Evolutionary conservation across 331 rosid genomes (phyloP), one percentile per base, ranked within the genome.

Genomic region (Acacia concinna): DNA sequence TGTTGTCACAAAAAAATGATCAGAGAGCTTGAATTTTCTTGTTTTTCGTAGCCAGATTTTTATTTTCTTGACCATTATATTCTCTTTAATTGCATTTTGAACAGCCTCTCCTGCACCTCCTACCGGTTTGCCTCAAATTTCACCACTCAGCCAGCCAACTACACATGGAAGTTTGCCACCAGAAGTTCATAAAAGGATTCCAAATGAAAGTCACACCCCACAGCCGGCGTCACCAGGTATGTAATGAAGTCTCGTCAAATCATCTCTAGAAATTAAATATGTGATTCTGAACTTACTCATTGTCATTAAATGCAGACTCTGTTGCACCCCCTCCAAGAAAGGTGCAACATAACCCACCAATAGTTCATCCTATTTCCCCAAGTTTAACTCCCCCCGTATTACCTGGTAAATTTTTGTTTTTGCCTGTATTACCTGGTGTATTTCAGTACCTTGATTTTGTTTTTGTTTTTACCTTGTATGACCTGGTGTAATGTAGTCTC

Each of bases 171-270:
- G 81, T 79, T 84, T 76, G 35, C 91, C 98, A 59, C 85, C 86
- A 63, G 71, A 66, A 70, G 38, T 77, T 77, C 87, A 72, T 54
- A 67, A 74, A 51, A 80, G 83, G 85, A 80, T 65, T 73, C 73
- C 60, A 43, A 84, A 43, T 34, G 71, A 69, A 70, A 49, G 59
- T 75, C 87, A 77, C 75, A 75, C 71, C 69, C 71, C 77, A 5
- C 82, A 84, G 83, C 85, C 93, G 74, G 54, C 80, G 77, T 60
- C 92, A 66, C 88, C 92, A 86, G 94, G 97, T 91, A 77, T 72
- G 75, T 44, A 52, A 46, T 78, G 23, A 72, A 68, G 25, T 81
- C 78, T 69, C 54, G 40, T 60, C 27, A 73, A 75, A 28, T 51
- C 28, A 52, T 83, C 71, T 71, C 65, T 79, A 76, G 23, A 49